phyloP scores from a whole-genome alignment of 148 eudicot genomes.

The Spergularia bocconei region DNA sequence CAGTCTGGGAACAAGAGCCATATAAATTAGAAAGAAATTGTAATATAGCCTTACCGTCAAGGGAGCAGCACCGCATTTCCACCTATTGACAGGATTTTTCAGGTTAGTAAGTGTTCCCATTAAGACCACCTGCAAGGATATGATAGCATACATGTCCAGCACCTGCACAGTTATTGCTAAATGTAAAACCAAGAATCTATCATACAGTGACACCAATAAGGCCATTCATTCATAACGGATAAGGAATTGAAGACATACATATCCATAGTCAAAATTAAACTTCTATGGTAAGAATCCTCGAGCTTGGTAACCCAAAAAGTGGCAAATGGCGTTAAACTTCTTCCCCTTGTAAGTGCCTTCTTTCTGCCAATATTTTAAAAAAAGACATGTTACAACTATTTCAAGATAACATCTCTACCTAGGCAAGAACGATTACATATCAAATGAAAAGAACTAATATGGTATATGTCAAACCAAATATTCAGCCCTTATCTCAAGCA shows the following conservation, averaged over 20 bases:
- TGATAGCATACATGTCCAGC: conserved; percentile 95
- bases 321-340: conserved; percentile 96
- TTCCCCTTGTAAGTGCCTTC: conserved; percentile 98
- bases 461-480: neutral
- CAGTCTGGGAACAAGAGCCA: conserved; percentile 29
- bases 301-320: conserved; percentile 98
- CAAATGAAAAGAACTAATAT: neutral
- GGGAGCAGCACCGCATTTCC: conserved; percentile 99
- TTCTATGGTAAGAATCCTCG: conserved; percentile 95
- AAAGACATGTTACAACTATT: conserved; percentile 8
- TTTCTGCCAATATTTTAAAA: conserved; percentile 54
- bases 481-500: neutral
- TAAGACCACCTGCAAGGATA: conserved; percentile 90
- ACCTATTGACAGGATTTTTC: conserved; percentile 80
- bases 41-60: conserved; percentile 53
- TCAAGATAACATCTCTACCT: neutral
- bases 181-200: conserved; percentile 27
- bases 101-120: conserved; percentile 87
- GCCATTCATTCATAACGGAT: neutral
- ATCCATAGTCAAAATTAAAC: conserved; percentile 95
- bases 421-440: neutral
- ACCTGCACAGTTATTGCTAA: conserved; percentile 49
- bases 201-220: conserved; percentile 17
- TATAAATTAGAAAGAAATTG: conserved; percentile 20
- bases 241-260: conserved; percentile 43